Conservation (phyloP, 352 stramenopile genomes). For the Phytophthora vignae region DNA sequence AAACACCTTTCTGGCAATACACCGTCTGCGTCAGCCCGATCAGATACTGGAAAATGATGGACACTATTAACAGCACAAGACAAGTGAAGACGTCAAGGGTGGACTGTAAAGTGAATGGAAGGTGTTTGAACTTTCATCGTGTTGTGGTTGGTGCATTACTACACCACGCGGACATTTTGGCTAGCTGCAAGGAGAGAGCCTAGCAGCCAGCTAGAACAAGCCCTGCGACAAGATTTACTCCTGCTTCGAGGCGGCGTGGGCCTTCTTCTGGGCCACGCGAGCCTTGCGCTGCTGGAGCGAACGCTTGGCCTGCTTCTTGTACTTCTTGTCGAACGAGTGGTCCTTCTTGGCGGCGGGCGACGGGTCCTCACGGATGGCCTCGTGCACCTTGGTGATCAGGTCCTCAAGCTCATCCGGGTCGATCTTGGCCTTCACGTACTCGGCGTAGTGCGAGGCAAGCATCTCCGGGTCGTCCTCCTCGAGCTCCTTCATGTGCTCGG, state of each 20-base stretch:
- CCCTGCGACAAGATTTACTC: constrained; percentile 34
- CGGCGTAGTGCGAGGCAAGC: constrained; percentile 97
- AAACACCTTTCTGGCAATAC: no score
- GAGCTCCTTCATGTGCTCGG: constrained; percentile 99
- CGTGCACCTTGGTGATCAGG: constrained; percentile 95
- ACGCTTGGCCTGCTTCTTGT: constrained; percentile 94
- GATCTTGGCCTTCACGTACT: constrained; percentile 95
- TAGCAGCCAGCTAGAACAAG: constrained; percentile 6
- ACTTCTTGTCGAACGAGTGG: constrained; percentile 94
- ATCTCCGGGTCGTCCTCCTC: constrained; percentile 99
- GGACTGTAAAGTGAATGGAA: constrained; percentile 17
- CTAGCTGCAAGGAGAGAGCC: not conserved
- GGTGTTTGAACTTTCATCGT: constrained; percentile 54
- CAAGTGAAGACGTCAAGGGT: not conserved
- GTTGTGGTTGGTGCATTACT: constrained; percentile 25
- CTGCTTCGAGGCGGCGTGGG: constrained; percentile 75
- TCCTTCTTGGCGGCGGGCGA: constrained; percentile 93
- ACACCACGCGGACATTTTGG: constrained; percentile 16
- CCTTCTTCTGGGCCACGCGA: constrained; percentile 97
- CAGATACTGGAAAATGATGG: not conserved
- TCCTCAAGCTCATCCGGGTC: constrained; percentile 93
- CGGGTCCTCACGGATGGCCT: constrained; percentile 98
- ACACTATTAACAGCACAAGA: no score
- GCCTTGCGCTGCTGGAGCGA: constrained; percentile 96
- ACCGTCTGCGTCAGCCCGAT: no score